Base-by-base conservation (phyloP, 1,284 basidiomycete species). In the Pterulicium gracile region DNA sequence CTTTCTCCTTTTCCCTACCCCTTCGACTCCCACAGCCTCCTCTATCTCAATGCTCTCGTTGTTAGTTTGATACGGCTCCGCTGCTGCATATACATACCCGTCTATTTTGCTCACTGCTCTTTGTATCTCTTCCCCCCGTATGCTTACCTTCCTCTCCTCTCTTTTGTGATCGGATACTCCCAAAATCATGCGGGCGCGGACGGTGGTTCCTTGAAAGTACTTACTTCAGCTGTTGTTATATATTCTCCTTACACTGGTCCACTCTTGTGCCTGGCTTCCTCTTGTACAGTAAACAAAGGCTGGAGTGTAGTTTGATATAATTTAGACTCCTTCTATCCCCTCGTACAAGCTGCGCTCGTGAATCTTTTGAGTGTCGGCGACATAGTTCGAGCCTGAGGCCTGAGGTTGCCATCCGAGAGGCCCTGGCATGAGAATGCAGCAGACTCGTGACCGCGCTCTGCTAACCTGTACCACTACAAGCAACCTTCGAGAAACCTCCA, bases 21-120 rank as follows among this genome's bases (percentile, higher is more conserved):
- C 54, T 52, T 50, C 48, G 52, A 59, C 61, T 64, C 61, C 62
- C 61, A 56, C 32, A n/a, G n/a, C n/a, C 54, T 46, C 52, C 52
- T 52, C 59, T 55, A 49, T 45, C 55, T 56, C 56, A 54, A 54
- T 56, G 52, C 52, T 47, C 47, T 49, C 49, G 23, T 44, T 50
- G 47, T 42, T 48, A 51, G 50, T 50, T 49, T 44, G 53, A 46
- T 50, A 50, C 36, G 44, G 52, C 53, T 55, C 59, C 46, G 50
- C 51, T 53, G 57, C 49, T 52, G 46, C 40, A 53, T 51, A 46
- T 46, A 53, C 49, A 46, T 48, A 24, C 39, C 48, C 45, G 22
- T 45, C 19, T 18, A 34, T 2, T 34, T 35, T 20, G 12, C 17
- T 20, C 32, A 32, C 35, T 20, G 23, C 19, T 18, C 19, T 3